Evolutionary conservation across 2,329 filamentous ascomycete genomes (phyloP).

Genomic region (Clonostachys rhizophaga): DNA sequence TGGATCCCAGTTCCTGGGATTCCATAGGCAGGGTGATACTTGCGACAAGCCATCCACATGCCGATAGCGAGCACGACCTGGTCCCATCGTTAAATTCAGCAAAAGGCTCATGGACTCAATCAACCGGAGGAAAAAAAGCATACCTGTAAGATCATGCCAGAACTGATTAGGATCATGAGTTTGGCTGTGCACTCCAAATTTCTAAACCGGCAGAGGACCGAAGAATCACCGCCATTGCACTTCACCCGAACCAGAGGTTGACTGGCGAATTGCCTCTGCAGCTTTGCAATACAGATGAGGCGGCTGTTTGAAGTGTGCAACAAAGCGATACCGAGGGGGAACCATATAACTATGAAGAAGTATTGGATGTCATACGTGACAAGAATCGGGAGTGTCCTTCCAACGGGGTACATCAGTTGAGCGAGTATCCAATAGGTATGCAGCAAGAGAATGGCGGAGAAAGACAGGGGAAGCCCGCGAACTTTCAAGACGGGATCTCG

Average conservation of each 20-base stretch:
- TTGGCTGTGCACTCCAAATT: constrained; percentile 39
- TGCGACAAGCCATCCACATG: constrained; percentile 59
- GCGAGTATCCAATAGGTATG: constrained; percentile 34
- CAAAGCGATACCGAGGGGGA: constrained; percentile 61
- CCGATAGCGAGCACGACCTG: constrained; percentile 54
- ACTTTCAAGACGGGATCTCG: constrained; percentile 27
- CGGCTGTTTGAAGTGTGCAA: constrained; percentile 60
- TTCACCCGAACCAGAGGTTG: constrained; percentile 1
- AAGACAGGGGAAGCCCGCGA: constrained; percentile 30
- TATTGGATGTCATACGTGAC: constrained; percentile 60
- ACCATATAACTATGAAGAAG: constrained; percentile 50
- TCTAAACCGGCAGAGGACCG: constrained; percentile 17
- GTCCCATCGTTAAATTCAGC: too few relatives aligned
- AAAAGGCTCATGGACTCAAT: not conserved
- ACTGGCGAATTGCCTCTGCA: constrained; percentile 31
- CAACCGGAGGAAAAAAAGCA: constrained; percentile 2
- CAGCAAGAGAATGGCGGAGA: constrained; percentile 28
- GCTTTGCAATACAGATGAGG: constrained; percentile 50
- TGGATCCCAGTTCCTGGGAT: constrained; percentile 57
- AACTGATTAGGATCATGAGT: constrained; percentile 42
- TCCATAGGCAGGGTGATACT: constrained; percentile 59
- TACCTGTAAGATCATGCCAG: constrained; percentile 55
- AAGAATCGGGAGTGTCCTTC: constrained; percentile 34
- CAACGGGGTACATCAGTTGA: constrained; percentile 28
- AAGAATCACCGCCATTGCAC: constrained; percentile 20